phyloP scores from a whole-genome alignment of 768 basidiomycete species.

The Russula olivacea region DNA sequence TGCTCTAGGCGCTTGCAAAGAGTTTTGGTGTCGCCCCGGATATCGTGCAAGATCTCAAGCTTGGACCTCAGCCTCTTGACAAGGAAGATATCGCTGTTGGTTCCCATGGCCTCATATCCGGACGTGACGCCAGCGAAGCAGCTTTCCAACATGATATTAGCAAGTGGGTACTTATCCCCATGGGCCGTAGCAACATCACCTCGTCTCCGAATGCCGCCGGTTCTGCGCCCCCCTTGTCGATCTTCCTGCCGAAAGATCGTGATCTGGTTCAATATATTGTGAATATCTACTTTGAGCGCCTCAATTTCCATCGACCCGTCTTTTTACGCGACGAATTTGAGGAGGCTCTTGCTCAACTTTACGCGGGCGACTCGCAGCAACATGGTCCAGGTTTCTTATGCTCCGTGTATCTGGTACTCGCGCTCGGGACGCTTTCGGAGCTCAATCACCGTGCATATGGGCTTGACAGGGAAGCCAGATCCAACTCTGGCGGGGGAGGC shows the following conservation, averaged over 20 bases:
- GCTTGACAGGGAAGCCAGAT: constrained; percentile 41
- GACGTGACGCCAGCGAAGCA: constrained; percentile 54
- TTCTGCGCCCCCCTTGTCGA: constrained; percentile 38
- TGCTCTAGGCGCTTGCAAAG: constrained; percentile 57
- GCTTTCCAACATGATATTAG: constrained; percentile 52
- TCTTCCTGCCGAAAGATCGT: constrained; percentile 77
- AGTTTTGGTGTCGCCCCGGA: constrained; percentile 71
- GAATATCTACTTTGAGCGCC: constrained; percentile 66
- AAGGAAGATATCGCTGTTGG: constrained; percentile 76
- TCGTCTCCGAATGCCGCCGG: constrained; percentile 23
- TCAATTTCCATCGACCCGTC: constrained; percentile 77
- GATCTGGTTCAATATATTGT: constrained; percentile 55
- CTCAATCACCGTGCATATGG: constrained; percentile 64
- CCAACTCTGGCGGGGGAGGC: constrained; percentile 33
- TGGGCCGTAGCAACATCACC: constrained; percentile 44
- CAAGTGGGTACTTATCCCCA: constrained; percentile 54
- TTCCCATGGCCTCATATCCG: constrained; percentile 61
- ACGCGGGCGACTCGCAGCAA: constrained; percentile 46
- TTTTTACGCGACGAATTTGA: constrained; percentile 66
- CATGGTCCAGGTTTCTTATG: constrained; percentile 77
- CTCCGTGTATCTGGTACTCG: constrained; percentile 69
- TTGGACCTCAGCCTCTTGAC: constrained; percentile 44
- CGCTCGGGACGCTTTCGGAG: constrained; percentile 77
- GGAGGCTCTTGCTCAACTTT: constrained; percentile 56
- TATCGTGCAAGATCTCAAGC: constrained; percentile 60